Percentiles rank a stretch among this genome's conserved stretches.
phyloP scores from a whole-genome alignment of 129 eudicot species.

The Lactuca saligna region DNA sequence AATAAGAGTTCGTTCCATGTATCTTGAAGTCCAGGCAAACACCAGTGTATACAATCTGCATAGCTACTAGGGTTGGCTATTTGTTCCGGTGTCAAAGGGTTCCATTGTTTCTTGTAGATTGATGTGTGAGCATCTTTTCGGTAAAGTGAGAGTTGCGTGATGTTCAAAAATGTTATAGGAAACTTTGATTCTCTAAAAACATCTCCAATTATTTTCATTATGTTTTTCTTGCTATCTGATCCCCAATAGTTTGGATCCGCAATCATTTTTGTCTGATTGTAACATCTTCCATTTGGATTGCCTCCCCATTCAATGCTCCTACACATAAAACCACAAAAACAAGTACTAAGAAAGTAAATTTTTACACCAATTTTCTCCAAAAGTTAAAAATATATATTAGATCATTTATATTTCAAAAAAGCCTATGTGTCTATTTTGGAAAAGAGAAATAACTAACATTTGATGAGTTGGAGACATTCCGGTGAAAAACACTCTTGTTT shows the following conservation, averaged over 20 bases:
- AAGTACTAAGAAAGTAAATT: background rate
- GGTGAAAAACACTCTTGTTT: conserved; percentile 78
- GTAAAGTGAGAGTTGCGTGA: conserved; percentile 74
- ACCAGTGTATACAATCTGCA: conserved; percentile 89
- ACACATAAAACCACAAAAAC: background rate
- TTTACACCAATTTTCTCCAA: no score
- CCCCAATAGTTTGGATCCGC: conserved; percentile 78
- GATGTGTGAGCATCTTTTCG: conserved; percentile 87
- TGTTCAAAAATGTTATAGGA: conserved; percentile 66
- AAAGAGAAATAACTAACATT: conserved; percentile 48
- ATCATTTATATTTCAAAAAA: background rate
- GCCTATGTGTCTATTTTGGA: background rate
- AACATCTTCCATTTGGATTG: conserved; percentile 57
- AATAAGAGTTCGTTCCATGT: conserved; percentile 78
- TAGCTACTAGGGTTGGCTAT: conserved; percentile 61
- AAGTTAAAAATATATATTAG: no score
- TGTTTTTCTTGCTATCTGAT: conserved; percentile 55
- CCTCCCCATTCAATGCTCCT: conserved; percentile 88
- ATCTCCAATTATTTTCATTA: conserved; percentile 58
- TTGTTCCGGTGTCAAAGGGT: conserved; percentile 63
- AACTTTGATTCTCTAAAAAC: conserved; percentile 50
- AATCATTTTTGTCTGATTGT: conserved; percentile 59
- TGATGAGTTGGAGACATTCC: conserved; percentile 93
- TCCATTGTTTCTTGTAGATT: conserved; percentile 82
- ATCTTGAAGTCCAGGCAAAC: conserved; percentile 83